Conservation (phyloP, 2,329 filamentous ascomycete species). For the Geoglossum cookeanum region DNA sequence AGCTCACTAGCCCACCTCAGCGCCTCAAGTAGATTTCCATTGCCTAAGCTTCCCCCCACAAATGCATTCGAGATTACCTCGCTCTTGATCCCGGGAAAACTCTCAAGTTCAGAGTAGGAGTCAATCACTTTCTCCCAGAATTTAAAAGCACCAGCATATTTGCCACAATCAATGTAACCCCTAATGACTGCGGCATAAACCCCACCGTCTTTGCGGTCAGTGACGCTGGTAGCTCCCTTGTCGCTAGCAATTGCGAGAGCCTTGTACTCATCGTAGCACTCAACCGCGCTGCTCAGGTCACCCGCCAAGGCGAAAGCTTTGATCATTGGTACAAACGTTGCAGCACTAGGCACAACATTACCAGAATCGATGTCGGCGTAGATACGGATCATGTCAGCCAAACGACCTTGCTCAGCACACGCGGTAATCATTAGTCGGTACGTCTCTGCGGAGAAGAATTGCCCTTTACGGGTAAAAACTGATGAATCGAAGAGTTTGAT, state of each 20-base stretch:
- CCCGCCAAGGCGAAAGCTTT: constrained; percentile 70
- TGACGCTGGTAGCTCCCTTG: constrained; percentile 46
- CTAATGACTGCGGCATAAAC: constrained; percentile 87
- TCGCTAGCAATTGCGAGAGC: constrained; percentile 72
- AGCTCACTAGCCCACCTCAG: constrained; percentile 47
- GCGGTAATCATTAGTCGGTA: constrained; percentile 75
- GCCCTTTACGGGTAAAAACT: constrained; percentile 36
- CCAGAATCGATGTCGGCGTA: constrained; percentile 81
- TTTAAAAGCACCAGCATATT: constrained; percentile 60
- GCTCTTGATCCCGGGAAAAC: constrained; percentile 46
- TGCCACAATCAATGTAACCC: constrained; percentile 67
- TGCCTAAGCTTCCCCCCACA: constrained; percentile 56
- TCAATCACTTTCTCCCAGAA: constrained; percentile 67
- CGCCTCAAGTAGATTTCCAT: constrained; percentile 52
- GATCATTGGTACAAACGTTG: constrained; percentile 86
- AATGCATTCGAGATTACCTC: constrained; percentile 56
- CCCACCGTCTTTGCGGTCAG: constrained; percentile 57
- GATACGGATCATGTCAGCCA: constrained; percentile 76
- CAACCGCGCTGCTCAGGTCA: constrained; percentile 72
- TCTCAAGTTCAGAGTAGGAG: constrained; percentile 26
- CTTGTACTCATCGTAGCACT: constrained; percentile 92
- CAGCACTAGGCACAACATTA: constrained; percentile 53
- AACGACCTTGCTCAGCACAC: constrained; percentile 62
- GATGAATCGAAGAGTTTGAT: constrained; percentile 73
- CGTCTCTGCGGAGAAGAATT: constrained; percentile 56